Percentiles rank a stretch among this genome's conserved stretches.
Conservation (phyloP, 306 rosid species). For the Acmispon strigosus region DNA sequence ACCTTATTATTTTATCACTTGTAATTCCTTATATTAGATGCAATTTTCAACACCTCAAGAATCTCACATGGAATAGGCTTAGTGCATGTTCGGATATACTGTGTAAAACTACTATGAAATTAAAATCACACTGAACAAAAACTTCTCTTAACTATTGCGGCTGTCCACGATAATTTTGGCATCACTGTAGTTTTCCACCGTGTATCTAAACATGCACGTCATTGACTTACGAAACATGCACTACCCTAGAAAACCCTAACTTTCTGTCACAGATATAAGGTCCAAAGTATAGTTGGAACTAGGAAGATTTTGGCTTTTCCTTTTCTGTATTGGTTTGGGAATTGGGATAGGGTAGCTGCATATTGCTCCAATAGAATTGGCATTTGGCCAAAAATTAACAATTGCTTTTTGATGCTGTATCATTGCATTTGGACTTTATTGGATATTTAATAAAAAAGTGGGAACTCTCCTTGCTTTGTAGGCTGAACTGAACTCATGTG, state of each 20-base stretch:
- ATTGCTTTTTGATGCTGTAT: not conserved
- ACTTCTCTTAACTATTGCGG: too few species aligned
- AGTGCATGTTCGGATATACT: too few species aligned
- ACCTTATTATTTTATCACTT: not conserved
- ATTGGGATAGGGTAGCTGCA: not conserved
- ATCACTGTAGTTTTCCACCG: too few species aligned
- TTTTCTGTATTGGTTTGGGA: not conserved
- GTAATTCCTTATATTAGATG: not conserved
- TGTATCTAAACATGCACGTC: too few species aligned
- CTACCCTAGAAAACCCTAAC: not conserved
- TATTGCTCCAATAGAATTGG: not conserved
- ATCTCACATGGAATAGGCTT: not conserved
- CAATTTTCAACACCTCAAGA: not conserved
- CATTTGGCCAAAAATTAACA: not conserved
- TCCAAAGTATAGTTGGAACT: not conserved
- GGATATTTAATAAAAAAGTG: not conserved
- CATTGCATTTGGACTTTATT: slow-evolving; percentile 4
- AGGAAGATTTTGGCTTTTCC: not conserved
- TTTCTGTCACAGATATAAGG: not conserved
- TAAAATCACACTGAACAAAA: too few species aligned
- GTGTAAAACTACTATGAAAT: too few species aligned
- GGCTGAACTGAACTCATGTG: not conserved
- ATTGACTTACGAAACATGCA: not conserved
- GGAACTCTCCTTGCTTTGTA: not conserved
- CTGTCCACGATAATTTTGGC: too few species aligned